These are phyloP conservation scores for Ogataea salicorniae DNA, from an alignment of 805 yeast genomes.

Conservation along the genomic window DNA sequence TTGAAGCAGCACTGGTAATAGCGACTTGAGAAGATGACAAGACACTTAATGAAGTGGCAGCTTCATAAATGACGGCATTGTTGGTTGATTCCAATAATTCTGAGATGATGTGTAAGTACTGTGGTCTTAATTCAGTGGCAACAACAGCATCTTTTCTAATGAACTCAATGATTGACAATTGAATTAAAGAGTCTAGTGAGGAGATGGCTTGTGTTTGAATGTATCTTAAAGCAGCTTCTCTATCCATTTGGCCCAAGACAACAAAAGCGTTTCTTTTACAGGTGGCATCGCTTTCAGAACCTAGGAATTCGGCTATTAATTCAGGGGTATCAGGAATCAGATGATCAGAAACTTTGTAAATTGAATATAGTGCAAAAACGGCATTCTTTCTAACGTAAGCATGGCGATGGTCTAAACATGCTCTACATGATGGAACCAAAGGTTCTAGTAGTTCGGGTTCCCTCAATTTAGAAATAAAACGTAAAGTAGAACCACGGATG, in stretches of 20 bases:
- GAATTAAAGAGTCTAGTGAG: conserved; percentile 74
- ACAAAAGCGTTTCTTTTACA: conserved; percentile 95
- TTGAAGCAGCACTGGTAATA: conserved; percentile 73
- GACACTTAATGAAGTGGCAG: conserved; percentile 72
- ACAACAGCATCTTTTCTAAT: conserved; percentile 73
- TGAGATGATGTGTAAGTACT: conserved; percentile 66
- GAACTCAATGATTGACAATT: conserved; percentile 86
- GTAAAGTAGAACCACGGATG: conserved; percentile 89
- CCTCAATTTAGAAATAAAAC: conserved; percentile 83
- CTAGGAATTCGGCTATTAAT: conserved; percentile 64
- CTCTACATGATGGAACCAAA: conserved; percentile 85
- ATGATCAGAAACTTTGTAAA: conserved; percentile 77
- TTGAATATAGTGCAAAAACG: conserved; percentile 80
- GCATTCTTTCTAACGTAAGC: conserved; percentile 98
- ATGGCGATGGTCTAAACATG: conserved; percentile 91
- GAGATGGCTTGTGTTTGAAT: conserved; percentile 68
- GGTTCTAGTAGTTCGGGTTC: conserved; percentile 95
- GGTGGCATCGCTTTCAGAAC: conserved; percentile 83
- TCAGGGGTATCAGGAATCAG: conserved; percentile 95
- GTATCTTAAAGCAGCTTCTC: conserved; percentile 79
- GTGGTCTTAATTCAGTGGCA: conserved; percentile 59
- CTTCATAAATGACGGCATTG: conserved; percentile 80
- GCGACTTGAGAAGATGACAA: conserved; percentile 55
- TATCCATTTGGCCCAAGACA: conserved; percentile 73
- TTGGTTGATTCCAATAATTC: conserved; percentile 69